Conservation (phyloP, 2,329 filamentous ascomycete genomes). For the Torrubiella hemipterigena region DNA sequence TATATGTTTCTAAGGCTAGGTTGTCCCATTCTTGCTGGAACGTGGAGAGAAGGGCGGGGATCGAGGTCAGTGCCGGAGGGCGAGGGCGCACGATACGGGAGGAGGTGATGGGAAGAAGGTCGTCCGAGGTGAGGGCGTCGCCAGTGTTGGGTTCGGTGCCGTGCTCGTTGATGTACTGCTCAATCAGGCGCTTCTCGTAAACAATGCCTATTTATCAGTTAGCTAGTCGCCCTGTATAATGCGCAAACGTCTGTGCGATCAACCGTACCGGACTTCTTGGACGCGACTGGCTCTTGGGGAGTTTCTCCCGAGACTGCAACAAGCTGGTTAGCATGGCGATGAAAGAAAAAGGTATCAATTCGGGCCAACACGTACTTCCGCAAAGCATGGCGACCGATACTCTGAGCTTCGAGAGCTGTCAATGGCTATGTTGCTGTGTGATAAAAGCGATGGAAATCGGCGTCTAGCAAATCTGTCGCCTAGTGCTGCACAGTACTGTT, state of each 20-base stretch:
- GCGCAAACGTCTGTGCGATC: slow-evolving; percentile 2
- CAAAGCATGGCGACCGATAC: slow-evolving; percentile 31
- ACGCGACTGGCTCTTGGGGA: slow-evolving; percentile 88
- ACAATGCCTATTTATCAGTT: slow-evolving; percentile 51
- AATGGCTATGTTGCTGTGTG: slow-evolving; percentile 17
- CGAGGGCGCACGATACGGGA: slow-evolving; percentile 75
- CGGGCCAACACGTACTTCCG: slow-evolving; percentile 26
- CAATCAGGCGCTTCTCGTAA: slow-evolving; percentile 90
- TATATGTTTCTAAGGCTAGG: slow-evolving; percentile 81
- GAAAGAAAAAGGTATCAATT: background rate
- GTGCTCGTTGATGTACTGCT: slow-evolving; percentile 87
- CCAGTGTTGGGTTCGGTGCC: slow-evolving; percentile 85
- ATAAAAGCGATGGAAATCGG: too few species aligned
- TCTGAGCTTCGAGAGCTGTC: slow-evolving; percentile 14
- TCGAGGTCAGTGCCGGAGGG: slow-evolving; percentile 88
- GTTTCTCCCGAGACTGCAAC: slow-evolving; percentile 82
- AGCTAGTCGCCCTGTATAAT: background rate
- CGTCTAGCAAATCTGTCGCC: slow-evolving; percentile 7
- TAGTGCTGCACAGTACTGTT: slow-evolving; percentile 2
- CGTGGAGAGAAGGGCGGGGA: slow-evolving; percentile 82
- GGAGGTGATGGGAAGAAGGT: slow-evolving; percentile 79
- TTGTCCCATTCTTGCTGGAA: slow-evolving; percentile 99
- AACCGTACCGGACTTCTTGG: slow-evolving; percentile 75
- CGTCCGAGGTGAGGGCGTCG: slow-evolving; percentile 70
- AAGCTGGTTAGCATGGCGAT: background rate